phyloP scores from a whole-genome alignment of 139 green algal species.

The Chlamydomonas incerta region DNA sequence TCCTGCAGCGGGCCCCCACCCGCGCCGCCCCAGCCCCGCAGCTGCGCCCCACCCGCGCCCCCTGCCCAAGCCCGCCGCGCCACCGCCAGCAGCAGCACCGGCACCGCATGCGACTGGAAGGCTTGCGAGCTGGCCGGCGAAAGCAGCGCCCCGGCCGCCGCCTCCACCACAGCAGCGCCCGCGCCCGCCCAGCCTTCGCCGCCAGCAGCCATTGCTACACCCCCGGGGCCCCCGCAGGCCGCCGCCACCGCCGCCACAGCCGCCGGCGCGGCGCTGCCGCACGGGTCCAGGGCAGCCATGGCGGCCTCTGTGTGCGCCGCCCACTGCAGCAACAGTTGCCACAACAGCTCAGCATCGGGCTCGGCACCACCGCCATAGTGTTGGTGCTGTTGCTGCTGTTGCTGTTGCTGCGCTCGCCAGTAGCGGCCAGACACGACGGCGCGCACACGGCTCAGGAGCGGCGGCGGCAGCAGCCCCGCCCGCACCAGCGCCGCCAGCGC shows the following conservation, averaged over 20 bases:
- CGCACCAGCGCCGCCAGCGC: not conserved
- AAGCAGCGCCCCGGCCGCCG: not conserved
- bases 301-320: too few relatives aligned
- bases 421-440: not conserved
- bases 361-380: too few relatives aligned
- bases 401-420: constrained; percentile 13
- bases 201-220: too few relatives aligned
- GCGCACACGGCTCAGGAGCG: not conserved
- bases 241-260: constrained; percentile 1
- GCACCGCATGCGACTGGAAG: not conserved
- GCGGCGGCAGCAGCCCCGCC: not conserved
- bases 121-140: not conserved
- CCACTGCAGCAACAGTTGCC: not conserved
- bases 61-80: not conserved
- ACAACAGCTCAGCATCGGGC: not conserved
- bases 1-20: not conserved
- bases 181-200: too few relatives aligned
- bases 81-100: not conserved
- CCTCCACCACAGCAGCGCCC: not conserved
- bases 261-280: too few relatives aligned
- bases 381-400: not conserved
- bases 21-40: too few relatives aligned
- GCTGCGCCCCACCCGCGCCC: not conserved
- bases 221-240: too few relatives aligned
- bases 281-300: too few relatives aligned